A percentile compares a stretch with the other conserved stretches of the same genome.
Evolutionary conservation across 768 basidiomycete species (phyloP).

Genomic region (Trametes gibbosa): DNA sequence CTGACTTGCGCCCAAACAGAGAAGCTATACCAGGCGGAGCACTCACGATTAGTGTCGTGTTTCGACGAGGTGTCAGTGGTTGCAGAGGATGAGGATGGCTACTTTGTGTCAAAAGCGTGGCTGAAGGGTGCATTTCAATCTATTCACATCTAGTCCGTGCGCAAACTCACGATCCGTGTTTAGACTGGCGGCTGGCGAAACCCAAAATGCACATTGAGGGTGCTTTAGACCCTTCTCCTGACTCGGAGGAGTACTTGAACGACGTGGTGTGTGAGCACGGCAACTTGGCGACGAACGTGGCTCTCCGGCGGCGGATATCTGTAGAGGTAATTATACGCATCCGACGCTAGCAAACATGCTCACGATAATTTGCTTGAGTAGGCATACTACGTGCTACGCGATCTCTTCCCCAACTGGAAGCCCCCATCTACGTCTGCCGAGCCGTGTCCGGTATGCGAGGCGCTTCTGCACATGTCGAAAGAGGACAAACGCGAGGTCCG

Average conservation of each 20-base stretch:
- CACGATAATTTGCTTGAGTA: conserved; percentile 23
- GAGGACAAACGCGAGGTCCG: conserved; percentile 62
- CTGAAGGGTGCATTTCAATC: conserved; percentile 52
- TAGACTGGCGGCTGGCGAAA: conserved; percentile 71
- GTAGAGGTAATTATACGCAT: conserved; percentile 40
- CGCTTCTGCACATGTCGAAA: conserved; percentile 49
- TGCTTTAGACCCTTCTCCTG: conserved; percentile 65
- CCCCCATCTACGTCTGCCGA: conserved; percentile 50
- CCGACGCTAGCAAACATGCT: not conserved
- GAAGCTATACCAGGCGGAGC: conserved; percentile 64
- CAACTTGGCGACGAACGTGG: conserved; percentile 50
- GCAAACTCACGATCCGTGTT: not conserved
- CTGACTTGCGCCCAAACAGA: conserved; percentile 44
- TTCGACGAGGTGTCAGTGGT: conserved; percentile 55
- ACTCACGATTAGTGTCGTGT: conserved; percentile 55
- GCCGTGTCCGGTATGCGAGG: conserved; percentile 63
- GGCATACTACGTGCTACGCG: conserved; percentile 56
- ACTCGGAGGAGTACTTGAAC: conserved; percentile 48
- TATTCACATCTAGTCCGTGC: not conserved
- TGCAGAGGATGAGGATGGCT: conserved; percentile 43
- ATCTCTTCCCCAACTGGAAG: conserved; percentile 64
- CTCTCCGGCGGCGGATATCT: conserved; percentile 62
- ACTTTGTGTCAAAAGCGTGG: conserved; percentile 82
- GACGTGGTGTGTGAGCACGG: conserved; percentile 78
- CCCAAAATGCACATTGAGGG: conserved; percentile 73